phyloP scores from a whole-genome alignment of 805 yeast species.

The Barnettozyma sucrosica region DNA sequence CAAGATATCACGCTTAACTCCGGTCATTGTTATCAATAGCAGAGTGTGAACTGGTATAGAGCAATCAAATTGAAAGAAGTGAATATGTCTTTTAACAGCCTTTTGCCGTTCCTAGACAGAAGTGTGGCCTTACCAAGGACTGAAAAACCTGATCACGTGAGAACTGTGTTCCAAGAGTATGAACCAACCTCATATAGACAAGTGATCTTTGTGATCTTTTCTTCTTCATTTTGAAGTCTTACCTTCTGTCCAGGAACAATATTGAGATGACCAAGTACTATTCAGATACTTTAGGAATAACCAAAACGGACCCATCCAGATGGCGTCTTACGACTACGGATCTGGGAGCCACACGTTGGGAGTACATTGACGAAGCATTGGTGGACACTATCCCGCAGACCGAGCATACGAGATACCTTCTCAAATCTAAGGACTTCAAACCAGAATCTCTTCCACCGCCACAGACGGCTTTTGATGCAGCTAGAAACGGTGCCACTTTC shows the following conservation, averaged over 20 bases:
- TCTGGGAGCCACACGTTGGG: constrained; percentile 82
- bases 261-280: constrained; percentile 27
- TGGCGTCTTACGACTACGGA: constrained; percentile 75
- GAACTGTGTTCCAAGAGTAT: too few relatives aligned
- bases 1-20: constrained; percentile 35
- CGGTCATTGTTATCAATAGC: not conserved
- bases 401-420: constrained; percentile 48
- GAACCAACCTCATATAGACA: too few relatives aligned
- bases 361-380: constrained; percentile 43
- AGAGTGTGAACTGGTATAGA: not conserved
- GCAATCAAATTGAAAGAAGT: not conserved
- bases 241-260: not conserved
- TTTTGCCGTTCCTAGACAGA: not conserved
- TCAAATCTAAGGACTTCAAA: constrained; percentile 35
- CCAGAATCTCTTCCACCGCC: constrained; percentile 33
- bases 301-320: constrained; percentile 56
- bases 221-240: too few relatives aligned
- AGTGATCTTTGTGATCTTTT: too few relatives aligned
- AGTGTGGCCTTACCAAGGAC: not conserved
- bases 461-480: constrained; percentile 50
- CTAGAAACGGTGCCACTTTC: constrained; percentile 69
- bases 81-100: not conserved
- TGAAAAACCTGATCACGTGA: too few relatives aligned
- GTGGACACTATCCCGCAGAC: constrained; percentile 43
- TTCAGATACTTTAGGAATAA: constrained; percentile 67